Base-by-base conservation (phyloP, 306 rosid species). In the Glycine soja region DNA sequence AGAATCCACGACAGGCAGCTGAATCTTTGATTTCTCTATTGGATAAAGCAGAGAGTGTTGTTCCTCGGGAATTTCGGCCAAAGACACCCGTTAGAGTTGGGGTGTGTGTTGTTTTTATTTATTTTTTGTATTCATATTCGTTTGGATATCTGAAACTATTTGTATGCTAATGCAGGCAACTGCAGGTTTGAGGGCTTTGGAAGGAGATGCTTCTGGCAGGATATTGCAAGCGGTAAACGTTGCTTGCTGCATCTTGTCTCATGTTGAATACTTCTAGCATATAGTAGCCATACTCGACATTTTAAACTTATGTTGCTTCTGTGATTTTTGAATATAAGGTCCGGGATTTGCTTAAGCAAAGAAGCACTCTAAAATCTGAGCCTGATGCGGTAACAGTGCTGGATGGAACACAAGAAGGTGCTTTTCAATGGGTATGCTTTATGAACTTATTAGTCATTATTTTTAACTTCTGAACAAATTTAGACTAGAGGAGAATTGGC, bases 351-450 rank as follows among this genome's bases (percentile, higher is more conserved):
- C 87, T 94, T 76, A 88, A 82, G 82, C 85, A 88, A 14, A 87
- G 83, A 79, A 88, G 94, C 88, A 71, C 83, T 43, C 90, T 94
- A 79, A 92, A 70, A 82, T 86, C 81, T 40, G 80, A 79, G 66
- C 40, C 86, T 13, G 83, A 83, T 73, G 86, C 92, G 0, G 98
- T 94, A 61, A 61, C 92, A 34, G 97, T 94, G 16, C 87, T 94
- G 34, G 98, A 90, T 90, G 97, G 98, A 84, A 88, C 90, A 69
- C 91, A 94, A 83, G 98, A 94, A 86, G 98, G 98, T 70, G 93
- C 97, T 78, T 94, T 74, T 77, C 93, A 92, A 85, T 94, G 98
- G 98, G 97, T 94, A 88, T 65, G 94, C 10, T 51, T 78, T 70
- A 47, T 68, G 40, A 58, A 70, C 72, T 61, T 47, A 11, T 43